phyloP scores from a whole-genome alignment of 2,329 filamentous ascomycete genomes.

The Claviceps cyperi region DNA sequence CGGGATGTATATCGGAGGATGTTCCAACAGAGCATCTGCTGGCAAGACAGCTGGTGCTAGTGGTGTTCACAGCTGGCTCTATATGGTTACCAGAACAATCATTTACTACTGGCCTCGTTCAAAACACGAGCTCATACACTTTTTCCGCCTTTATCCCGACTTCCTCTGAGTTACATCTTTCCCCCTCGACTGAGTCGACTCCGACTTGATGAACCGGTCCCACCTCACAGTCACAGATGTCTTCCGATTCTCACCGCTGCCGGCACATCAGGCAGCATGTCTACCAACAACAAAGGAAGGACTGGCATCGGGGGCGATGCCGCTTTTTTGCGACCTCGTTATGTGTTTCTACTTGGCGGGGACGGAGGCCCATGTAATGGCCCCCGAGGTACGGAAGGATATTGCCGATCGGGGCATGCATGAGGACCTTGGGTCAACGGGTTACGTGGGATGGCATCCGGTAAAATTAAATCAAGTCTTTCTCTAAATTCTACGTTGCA shows the following conservation, averaged over 20 bases:
- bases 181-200: no score
- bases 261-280: not conserved
- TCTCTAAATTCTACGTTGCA: not conserved
- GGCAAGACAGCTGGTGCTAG: not conserved
- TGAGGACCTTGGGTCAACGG: conserved; percentile 17
- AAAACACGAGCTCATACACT: not conserved
- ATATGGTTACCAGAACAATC: not conserved
- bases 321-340: conserved; percentile 19
- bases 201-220: not conserved
- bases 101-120: no score
- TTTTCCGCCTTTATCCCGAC: not conserved
- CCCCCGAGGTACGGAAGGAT: conserved; percentile 13
- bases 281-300: not conserved
- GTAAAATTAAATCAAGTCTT: conserved; percentile 14
- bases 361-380: conserved; percentile 14
- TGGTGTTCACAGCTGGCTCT: not conserved
- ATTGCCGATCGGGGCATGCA: conserved; percentile 20
- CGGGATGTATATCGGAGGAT: not conserved
- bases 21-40: not conserved
- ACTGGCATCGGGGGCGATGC: conserved; percentile 7
- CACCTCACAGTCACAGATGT: not conserved
- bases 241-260: no score
- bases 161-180: not conserved
- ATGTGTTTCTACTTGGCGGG: conserved; percentile 19
- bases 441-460: conserved; percentile 32